Evolutionary conservation across 371 early-diverging fungal species (phyloP).

Genomic region (Haplosporangium sp.): DNA sequence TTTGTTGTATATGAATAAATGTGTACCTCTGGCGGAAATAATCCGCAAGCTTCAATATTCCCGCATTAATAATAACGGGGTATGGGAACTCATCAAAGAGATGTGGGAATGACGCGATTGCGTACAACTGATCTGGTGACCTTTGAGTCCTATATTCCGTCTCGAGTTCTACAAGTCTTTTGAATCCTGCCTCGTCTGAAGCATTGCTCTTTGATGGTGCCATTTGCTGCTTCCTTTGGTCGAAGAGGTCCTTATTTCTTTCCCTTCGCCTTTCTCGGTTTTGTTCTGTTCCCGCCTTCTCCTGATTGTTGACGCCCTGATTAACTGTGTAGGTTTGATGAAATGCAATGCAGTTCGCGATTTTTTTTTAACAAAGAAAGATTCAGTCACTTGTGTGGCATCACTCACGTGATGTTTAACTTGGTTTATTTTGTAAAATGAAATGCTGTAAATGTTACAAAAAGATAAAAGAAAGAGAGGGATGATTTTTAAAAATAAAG

Average conservation of each 20-base stretch:
- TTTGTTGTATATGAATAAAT: background rate
- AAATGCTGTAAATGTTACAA: slow-evolving; percentile 6
- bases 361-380: background rate
- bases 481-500: background rate
- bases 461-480: background rate
- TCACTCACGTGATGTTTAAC: background rate
- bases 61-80: slow-evolving; percentile 69
- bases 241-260: too few species aligned
- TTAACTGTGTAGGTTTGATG: background rate
- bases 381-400: background rate
- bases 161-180: slow-evolving; percentile 45
- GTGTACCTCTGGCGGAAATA: slow-evolving; percentile 66
- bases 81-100: slow-evolving; percentile 67
- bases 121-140: slow-evolving; percentile 60
- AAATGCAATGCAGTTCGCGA: background rate
- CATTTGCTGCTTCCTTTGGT: background rate
- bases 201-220: slow-evolving; percentile 8
- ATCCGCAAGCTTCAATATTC: slow-evolving; percentile 68
- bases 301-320: background rate
- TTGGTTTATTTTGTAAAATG: background rate
- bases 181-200: slow-evolving; percentile 43
- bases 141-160: slow-evolving; percentile 47
- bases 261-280: background rate
- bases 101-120: slow-evolving; percentile 62
- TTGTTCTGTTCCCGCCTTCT: background rate